Conservation (phyloP, 306 rosid species). For the Vachellia collinsii region DNA sequence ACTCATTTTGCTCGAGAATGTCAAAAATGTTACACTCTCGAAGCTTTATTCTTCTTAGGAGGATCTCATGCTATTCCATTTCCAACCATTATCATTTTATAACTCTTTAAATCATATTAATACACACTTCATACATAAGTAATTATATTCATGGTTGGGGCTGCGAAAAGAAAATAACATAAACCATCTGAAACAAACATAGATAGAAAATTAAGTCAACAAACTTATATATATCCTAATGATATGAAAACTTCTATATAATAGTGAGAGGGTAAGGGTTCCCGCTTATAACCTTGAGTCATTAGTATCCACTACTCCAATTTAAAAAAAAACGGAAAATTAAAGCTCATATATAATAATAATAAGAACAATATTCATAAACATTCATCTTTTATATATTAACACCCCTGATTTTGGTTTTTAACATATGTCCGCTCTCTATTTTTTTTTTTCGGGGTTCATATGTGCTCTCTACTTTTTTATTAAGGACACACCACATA, state of each 20-base stretch:
- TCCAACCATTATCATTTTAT: constrained; percentile 5
- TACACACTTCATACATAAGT: background rate
- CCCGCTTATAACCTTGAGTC: too few relatives aligned
- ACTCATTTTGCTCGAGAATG: constrained; percentile 4
- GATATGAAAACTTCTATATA: too few relatives aligned
- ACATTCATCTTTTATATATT: background rate
- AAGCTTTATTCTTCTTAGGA: background rate
- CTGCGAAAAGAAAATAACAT: background rate
- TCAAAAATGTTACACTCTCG: constrained; percentile 3
- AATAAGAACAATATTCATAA: background rate
- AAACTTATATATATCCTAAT: too few relatives aligned
- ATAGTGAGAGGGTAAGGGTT: too few relatives aligned
- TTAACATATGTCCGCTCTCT: background rate
- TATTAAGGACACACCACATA: background rate
- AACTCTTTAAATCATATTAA: background rate
- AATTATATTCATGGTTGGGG: background rate
- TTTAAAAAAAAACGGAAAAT: background rate
- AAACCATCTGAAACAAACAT: background rate
- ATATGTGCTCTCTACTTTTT: background rate
- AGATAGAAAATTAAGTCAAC: too few relatives aligned
- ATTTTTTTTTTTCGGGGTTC: too few relatives aligned
- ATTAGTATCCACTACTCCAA: too few relatives aligned
- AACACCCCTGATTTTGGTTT: background rate
- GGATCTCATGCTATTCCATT: background rate
- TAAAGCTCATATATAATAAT: background rate